Conservation (phyloP, 208 protist species). For the Leishmania gerbilli region DNA sequence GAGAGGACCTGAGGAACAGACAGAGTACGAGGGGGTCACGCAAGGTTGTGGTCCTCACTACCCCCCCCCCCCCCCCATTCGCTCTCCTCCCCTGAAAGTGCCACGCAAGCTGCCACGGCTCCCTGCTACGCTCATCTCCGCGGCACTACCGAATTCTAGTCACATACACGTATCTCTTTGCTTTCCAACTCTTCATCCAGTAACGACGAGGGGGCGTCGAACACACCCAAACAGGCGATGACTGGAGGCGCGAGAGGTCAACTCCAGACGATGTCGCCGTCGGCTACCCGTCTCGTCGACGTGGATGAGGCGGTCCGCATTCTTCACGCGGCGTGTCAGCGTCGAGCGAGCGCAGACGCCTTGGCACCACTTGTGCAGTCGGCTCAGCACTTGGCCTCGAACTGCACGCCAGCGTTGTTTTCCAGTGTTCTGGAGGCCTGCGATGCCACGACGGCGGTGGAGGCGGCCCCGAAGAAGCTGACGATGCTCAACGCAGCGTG, state of each 20-base stretch:
- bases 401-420: slow-evolving; percentile 41
- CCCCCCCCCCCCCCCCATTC: background rate
- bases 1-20: background rate
- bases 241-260: background rate
- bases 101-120: background rate
- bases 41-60: background rate
- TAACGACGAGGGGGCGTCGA: background rate
- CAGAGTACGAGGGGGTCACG: background rate
- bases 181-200: background rate
- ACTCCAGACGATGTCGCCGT: slow-evolving; percentile 8
- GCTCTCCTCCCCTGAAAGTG: background rate
- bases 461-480: slow-evolving; percentile 34
- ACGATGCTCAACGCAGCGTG: slow-evolving; percentile 63
- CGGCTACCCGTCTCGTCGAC: slow-evolving; percentile 10
- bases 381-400: slow-evolving; percentile 20
- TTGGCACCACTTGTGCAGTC: slow-evolving; percentile 29
- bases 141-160: background rate
- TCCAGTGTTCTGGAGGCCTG: slow-evolving; percentile 47
- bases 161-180: background rate
- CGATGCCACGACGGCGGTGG: slow-evolving; percentile 31
- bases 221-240: background rate
- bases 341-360: slow-evolving; percentile 3
- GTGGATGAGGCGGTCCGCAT: slow-evolving; percentile 26
- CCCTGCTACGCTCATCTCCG: background rate
- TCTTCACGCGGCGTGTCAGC: slow-evolving; percentile 21